These are phyloP conservation scores for Excoecaria agallocha DNA, from an alignment of 345 rosid genomes.

Conservation along the genomic window DNA sequence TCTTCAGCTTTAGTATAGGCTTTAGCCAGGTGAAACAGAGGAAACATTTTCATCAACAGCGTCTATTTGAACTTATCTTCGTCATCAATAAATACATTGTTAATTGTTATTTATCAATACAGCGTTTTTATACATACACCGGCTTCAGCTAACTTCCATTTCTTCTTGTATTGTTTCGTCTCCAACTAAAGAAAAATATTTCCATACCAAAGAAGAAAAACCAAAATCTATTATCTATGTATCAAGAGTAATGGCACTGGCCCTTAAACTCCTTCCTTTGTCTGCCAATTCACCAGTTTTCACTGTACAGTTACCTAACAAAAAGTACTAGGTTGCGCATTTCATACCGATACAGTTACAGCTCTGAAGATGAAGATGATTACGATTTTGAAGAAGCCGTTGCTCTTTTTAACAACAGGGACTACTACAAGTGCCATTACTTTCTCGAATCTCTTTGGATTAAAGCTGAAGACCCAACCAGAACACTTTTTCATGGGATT, in stretches of 20 bases:
- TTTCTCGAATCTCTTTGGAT: conserved; percentile 75
- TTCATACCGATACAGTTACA: conserved; percentile 25
- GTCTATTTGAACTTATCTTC: neutral
- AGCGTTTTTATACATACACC: no score
- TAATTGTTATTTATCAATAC: no score
- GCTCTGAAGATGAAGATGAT: conserved; percentile 14
- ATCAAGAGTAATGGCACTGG: conserved; percentile 28
- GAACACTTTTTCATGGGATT: conserved; percentile 74
- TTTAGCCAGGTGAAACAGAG: neutral
- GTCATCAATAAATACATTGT: neutral
- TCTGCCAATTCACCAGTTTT: conserved; percentile 7
- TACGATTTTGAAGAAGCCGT: conserved; percentile 61
- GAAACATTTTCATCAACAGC: neutral
- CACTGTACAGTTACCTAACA: conserved; percentile 4
- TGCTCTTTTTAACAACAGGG: conserved; percentile 58
- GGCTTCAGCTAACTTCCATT: no score
- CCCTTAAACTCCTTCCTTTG: conserved; percentile 8
- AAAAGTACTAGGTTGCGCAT: conserved; percentile 10
- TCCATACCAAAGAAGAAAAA: no score
- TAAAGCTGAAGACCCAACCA: conserved; percentile 61
- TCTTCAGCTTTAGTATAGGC: conserved; percentile 16
- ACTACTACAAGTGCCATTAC: conserved; percentile 81
- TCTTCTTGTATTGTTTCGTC: no score
- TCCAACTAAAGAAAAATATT: no score
- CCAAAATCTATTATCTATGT: neutral